Conservation (phyloP, 768 basidiomycete genomes). For the Leccinum boreale region DNA sequence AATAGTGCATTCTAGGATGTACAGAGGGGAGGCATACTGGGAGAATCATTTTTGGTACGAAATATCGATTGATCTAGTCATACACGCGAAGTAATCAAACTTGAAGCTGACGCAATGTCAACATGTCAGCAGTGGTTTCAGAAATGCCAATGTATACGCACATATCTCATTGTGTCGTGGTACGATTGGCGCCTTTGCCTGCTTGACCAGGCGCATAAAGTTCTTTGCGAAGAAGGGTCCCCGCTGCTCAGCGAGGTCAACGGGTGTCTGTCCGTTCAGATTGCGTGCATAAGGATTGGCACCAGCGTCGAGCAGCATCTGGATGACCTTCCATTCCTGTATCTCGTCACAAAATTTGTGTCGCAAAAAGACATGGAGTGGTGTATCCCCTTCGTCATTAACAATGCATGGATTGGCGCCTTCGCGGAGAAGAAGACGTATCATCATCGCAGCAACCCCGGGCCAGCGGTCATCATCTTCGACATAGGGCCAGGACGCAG, state of each 20-base stretch:
- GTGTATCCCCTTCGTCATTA: background rate
- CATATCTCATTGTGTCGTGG: background rate
- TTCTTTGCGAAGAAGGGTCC: background rate
- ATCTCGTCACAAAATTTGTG: too few relatives aligned
- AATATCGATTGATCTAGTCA: background rate
- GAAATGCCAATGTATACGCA: background rate
- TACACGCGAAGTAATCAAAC: background rate
- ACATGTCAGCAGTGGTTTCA: background rate
- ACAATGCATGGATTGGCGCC: background rate
- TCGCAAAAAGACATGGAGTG: background rate
- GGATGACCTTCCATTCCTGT: background rate
- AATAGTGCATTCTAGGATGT: too few relatives aligned
- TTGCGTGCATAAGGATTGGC: background rate
- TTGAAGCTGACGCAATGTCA: background rate
- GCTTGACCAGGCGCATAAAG: background rate
- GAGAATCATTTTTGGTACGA: background rate
- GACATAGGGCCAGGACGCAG: background rate
- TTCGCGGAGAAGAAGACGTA: background rate
- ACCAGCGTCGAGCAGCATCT: background rate
- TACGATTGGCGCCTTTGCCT: background rate
- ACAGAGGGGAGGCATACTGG: background rate
- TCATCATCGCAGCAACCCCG: background rate
- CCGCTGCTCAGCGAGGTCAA: background rate
- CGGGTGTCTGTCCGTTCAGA: background rate
- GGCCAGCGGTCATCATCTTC: too few relatives aligned